phyloP scores from a whole-genome alignment of 2,329 filamentous ascomycete genomes.

The Cladophialophora psammophila region DNA sequence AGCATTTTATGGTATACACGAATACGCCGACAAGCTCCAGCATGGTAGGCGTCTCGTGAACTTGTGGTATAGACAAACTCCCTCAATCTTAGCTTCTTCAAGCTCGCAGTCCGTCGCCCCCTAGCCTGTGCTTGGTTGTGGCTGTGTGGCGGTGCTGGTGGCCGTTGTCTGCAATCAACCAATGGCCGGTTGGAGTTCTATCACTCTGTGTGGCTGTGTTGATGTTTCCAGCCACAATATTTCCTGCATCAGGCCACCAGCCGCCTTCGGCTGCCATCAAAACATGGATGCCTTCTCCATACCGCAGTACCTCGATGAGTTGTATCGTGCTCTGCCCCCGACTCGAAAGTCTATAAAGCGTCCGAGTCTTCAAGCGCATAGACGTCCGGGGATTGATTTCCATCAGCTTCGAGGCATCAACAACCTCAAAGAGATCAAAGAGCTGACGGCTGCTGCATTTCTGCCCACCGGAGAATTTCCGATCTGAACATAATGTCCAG shows the following conservation, averaged over 20 bases:
- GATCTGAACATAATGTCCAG: conserved; percentile 25
- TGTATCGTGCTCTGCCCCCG: not conserved
- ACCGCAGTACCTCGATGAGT: not conserved
- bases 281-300: conserved; percentile 13
- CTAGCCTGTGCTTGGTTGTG: not conserved
- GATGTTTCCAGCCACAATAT: not conserved
- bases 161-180: not conserved
- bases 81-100: not conserved
- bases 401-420: not conserved
- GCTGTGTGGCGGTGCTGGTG: conserved; percentile 6
- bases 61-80: not conserved
- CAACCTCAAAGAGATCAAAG: not conserved
- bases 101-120: not conserved
- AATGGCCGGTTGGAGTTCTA: not conserved
- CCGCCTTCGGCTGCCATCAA: conserved; percentile 1
- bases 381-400: not conserved
- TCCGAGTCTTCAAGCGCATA: not conserved
- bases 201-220: conserved; percentile 3
- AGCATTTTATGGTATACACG: not conserved
- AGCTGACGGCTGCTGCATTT: not conserved
- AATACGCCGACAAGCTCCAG: not conserved
- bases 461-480: not conserved
- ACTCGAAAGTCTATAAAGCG: conserved; percentile 12
- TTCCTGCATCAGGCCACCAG: not conserved
- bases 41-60: not conserved